Conservation (phyloP, 768 basidiomycete species). For the Mycena floridula region DNA sequence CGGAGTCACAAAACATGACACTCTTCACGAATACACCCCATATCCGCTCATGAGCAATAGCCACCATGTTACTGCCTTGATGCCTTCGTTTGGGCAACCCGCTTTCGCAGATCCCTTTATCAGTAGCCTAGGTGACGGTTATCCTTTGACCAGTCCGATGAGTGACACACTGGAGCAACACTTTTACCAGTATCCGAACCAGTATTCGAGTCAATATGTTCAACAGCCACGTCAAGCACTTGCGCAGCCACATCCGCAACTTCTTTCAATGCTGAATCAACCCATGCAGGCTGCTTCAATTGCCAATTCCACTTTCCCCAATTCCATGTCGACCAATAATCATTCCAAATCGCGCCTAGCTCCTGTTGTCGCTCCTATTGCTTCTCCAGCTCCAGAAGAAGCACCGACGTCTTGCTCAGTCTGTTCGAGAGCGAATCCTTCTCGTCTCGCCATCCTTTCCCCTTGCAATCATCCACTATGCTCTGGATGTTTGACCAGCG, state of each 20-base stretch:
- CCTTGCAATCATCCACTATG: slow-evolving; percentile 77
- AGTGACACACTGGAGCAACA: slow-evolving; percentile 37
- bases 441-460: slow-evolving; percentile 56
- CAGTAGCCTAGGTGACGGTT: slow-evolving; percentile 7
- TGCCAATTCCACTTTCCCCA: slow-evolving; percentile 30
- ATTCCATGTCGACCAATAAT: slow-evolving; percentile 1
- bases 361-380: slow-evolving; percentile 15
- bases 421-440: slow-evolving; percentile 34
- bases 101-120: slow-evolving; percentile 35
- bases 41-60: slow-evolving; percentile 6
- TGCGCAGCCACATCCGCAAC: slow-evolving; percentile 26
- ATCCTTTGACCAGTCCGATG: slow-evolving; percentile 23
- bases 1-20: neutral
- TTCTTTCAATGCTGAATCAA: slow-evolving; percentile 19
- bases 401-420: slow-evolving; percentile 49
- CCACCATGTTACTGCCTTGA: slow-evolving; percentile 5
- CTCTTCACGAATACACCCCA: slow-evolving; percentile 10
- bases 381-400: slow-evolving; percentile 5
- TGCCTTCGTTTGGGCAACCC: slow-evolving; percentile 7
- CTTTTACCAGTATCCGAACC: slow-evolving; percentile 28
- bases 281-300: slow-evolving; percentile 28
- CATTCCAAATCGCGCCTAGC: neutral
- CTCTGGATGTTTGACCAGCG: slow-evolving; percentile 77
- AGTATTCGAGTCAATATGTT: slow-evolving; percentile 4
- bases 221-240: slow-evolving; percentile 17